A percentile compares a stretch with the other conserved stretches of the same genome.
Evolutionary conservation across 177 flowering plant species (phyloP).

Genomic region (Telopea speciosissima): DNA sequence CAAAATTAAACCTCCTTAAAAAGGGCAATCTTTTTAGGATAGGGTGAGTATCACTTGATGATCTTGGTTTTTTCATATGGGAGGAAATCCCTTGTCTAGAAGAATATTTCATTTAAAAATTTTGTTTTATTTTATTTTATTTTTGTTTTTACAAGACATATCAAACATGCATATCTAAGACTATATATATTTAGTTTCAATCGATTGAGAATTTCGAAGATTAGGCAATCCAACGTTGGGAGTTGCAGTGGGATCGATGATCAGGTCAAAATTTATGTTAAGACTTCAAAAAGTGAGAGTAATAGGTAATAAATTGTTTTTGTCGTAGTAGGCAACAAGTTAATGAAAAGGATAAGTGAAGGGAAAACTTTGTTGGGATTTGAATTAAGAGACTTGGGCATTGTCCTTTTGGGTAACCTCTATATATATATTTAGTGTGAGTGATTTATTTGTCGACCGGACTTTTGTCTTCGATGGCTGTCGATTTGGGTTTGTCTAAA

Average conservation of each 20-base stretch:
- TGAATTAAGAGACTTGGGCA: constrained; percentile 11
- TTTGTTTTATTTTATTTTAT: background rate
- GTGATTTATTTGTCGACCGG: constrained; percentile 23
- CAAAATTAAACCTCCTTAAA: too few relatives aligned
- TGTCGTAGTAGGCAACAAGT: constrained; percentile 4
- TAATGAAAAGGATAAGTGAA: constrained; percentile 4
- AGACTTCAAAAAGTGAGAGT: constrained; percentile 1
- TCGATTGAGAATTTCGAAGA: background rate
- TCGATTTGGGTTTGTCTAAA: constrained; percentile 10
- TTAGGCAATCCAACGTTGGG: background rate
- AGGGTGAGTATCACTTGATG: background rate
- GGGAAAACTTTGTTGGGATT: constrained; percentile 22
- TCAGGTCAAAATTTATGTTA: constrained; percentile 7
- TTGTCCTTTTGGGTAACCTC: constrained; percentile 3
- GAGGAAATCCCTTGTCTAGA: background rate
- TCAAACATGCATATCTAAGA: too few relatives aligned
- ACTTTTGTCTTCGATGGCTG: constrained; percentile 16
- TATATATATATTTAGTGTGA: too few relatives aligned
- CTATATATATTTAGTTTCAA: too few relatives aligned
- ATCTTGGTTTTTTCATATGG: background rate
- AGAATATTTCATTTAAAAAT: constrained; percentile 5
- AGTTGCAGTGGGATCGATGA: too few relatives aligned
- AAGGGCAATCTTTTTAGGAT: background rate
- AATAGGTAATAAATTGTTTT: background rate
- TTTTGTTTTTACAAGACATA: background rate